These are phyloP conservation scores for Neurospora sp. DNA, from an alignment of 495 filamentous ascomycete genomes.

Conservation along the genomic window DNA sequence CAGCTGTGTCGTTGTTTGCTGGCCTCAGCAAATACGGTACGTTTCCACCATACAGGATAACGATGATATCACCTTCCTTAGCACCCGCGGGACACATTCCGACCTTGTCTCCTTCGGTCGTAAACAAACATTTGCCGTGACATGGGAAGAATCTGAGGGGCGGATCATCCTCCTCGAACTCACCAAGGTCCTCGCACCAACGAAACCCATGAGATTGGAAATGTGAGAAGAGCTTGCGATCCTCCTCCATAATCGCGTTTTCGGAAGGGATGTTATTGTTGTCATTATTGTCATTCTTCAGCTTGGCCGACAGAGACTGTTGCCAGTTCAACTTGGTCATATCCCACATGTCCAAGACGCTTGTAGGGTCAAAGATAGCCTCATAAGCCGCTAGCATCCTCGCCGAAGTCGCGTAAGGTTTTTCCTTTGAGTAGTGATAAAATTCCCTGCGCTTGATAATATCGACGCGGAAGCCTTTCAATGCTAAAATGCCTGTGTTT, in stretches of 20 bases:
- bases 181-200: no score
- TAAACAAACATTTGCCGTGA: conserved; percentile 3
- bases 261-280: not conserved
- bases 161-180: no score
- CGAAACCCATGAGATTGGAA: no score
- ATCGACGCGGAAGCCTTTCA: not conserved
- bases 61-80: conserved; percentile 1
- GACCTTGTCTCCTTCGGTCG: not conserved
- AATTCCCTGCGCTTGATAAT: not conserved
- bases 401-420: not conserved
- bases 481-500: not conserved
- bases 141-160: not conserved
- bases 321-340: not conserved
- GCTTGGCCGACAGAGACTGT: not conserved
- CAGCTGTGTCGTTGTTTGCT: not conserved
- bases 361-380: not conserved
- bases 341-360: not conserved
- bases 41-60: conserved; percentile 1
- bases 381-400: not conserved
- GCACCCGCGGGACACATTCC: conserved; percentile 4
- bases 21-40: conserved; percentile 3
- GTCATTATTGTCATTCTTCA: not conserved
- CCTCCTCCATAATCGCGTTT: not conserved
- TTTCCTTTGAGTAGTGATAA: not conserved
- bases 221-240: not conserved